Evolutionary conservation across 1,284 basidiomycete genomes (phyloP).

Genomic region (Ceratobasidium sp.): DNA sequence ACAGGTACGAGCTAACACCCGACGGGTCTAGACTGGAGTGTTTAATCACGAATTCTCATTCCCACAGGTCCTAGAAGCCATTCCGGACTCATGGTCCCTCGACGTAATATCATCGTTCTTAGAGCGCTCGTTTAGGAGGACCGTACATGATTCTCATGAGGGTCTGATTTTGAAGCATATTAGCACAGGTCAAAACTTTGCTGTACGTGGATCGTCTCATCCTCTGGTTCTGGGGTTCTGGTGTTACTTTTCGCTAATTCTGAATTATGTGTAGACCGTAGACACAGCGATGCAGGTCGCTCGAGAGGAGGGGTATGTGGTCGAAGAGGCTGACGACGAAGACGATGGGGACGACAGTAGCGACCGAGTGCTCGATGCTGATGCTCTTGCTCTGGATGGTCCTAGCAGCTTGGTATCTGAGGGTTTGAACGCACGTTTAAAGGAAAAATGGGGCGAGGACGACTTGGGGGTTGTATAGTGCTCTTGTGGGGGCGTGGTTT

Average conservation of each 20-base stretch:
- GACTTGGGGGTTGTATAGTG: background rate
- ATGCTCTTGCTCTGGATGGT: constrained; percentile 22
- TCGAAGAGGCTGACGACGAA: constrained; percentile 33
- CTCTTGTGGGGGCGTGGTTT: background rate
- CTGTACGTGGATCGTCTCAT: constrained; percentile 52
- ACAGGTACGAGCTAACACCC: constrained; percentile 64
- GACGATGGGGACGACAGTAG: background rate
- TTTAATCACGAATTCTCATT: constrained; percentile 1
- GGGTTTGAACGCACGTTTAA: background rate
- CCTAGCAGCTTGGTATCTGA: constrained; percentile 26
- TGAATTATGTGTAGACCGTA: constrained; percentile 1
- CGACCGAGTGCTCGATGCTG: background rate
- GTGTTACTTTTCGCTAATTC: background rate
- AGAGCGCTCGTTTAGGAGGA: constrained; percentile 76
- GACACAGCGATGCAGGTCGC: constrained; percentile 22
- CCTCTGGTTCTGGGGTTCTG: too few species aligned
- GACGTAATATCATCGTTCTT: constrained; percentile 79
- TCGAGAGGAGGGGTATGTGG: constrained; percentile 27
- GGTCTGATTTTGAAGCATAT: constrained; percentile 77
- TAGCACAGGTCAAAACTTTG: constrained; percentile 74
- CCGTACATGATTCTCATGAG: constrained; percentile 76
- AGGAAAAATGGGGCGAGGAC: constrained; percentile 21
- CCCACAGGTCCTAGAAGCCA: constrained; percentile 70
- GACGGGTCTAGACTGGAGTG: background rate
- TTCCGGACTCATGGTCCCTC: constrained; percentile 82